Evolutionary conservation across 139 green algal genomes (phyloP), one percentile per base, ranked within the genome.

Genomic region (Chlamydomonas sphaeroides): DNA sequence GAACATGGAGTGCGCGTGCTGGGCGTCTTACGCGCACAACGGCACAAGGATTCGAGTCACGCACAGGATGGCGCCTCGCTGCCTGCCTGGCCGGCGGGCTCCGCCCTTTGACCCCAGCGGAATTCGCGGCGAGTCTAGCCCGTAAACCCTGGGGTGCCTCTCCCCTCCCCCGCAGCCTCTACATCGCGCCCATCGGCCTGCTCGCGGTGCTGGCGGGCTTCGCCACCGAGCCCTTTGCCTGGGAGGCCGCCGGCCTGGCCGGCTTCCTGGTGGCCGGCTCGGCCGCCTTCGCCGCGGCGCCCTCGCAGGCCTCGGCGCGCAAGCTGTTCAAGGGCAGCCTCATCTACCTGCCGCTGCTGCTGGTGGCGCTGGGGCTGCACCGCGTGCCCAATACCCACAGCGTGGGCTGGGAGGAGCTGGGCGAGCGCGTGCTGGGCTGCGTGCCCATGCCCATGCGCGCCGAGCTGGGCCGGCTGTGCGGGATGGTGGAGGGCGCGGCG

Each of bases 301-400:
- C 80, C 39, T 63, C 86, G 41, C 83, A 86, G 79, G 61, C 68
- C 17, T 87, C 89, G 17, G 96, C 97, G 8, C 88, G 97, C 21
- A 86, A 87, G 23, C 87, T 99, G 49, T 99, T 99, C 88, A 88
- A 89, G 39, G 89, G 89, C 67, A 97, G 89, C 72, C 90, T 99
- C 70, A 67, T 98, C 48, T 94, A 98, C 90, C 90, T 99, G 45
- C 97, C 97, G 32, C 36, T 97, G 42, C 92, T 97, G 79, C 96
- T 99, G 94, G 68, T 70, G 3, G 87, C 81, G 49, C 91, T 99
- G 83, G 84, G 95, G 17, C 28, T 96, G 23, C 96, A 99, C 88
- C 87, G 97, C 38, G 38, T 92, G 53, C 96, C 95, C 32, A 93
- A 94, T 69, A 76, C 42, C 1, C 53, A 78, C 56, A 33, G 49